These are phyloP conservation scores for Acacia melanoxylon DNA, from an alignment of 306 rosid species.

Conservation along the genomic window DNA sequence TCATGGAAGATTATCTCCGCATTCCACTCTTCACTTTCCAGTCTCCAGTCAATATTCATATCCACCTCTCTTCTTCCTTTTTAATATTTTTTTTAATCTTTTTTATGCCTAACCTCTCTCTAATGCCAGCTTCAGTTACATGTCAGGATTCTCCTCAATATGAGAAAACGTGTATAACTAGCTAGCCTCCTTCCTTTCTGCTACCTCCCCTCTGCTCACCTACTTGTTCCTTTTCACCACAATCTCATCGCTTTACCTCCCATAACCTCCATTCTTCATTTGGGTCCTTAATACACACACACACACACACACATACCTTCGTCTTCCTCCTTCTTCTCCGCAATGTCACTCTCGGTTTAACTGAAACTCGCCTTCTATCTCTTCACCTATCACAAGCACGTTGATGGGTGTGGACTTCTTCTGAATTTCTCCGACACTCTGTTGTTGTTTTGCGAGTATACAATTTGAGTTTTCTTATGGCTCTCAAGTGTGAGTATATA, in stretches of 20 bases:
- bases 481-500: constrained; percentile 46
- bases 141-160: not conserved
- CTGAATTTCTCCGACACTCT: constrained; percentile 23
- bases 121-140: not conserved
- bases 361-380: constrained; percentile 36
- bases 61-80: not conserved
- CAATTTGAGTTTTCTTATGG: constrained; percentile 48
- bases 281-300: constrained; percentile 17
- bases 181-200: constrained; percentile 26
- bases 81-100: not conserved
- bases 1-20: not conserved
- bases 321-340: constrained; percentile 39
- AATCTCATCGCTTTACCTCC: too few relatives aligned
- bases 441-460: not conserved
- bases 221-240: constrained; percentile 30
- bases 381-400: constrained; percentile 46
- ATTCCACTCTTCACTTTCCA: too few relatives aligned
- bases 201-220: constrained; percentile 47
- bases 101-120: not conserved
- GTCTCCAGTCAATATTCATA: not conserved
- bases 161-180: constrained; percentile 38
- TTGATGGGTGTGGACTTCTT: constrained; percentile 30
- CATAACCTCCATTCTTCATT: not conserved
- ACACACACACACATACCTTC: constrained; percentile 15
- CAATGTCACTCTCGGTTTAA: constrained; percentile 52